Percentiles rank a stretch among this genome's conserved stretches.
Evolutionary conservation across 192 early-diverging fungal genomes (phyloP).

Genomic region (Coemansia guatemalensis): DNA sequence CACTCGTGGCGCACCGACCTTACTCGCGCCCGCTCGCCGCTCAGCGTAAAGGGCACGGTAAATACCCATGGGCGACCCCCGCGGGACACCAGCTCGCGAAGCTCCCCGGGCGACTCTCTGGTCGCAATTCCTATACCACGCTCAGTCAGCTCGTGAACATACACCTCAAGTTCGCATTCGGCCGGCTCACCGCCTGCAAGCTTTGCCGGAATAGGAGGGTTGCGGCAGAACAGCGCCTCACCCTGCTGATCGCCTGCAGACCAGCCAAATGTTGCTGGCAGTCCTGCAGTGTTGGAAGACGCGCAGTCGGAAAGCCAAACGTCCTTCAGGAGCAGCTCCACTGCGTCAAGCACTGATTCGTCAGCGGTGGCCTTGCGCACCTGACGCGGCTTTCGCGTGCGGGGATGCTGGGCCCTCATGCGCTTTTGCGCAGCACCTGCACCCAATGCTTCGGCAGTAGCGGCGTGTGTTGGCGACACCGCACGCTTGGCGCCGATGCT

Average conservation of each 20-base stretch:
- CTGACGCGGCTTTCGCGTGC: constrained; percentile 11
- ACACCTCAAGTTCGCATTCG: constrained; percentile 39
- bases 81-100: constrained; percentile 20
- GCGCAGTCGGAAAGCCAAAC: constrained; percentile 11
- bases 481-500: neutral
- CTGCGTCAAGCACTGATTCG: constrained; percentile 33
- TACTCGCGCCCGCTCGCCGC: constrained; percentile 35
- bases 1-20: constrained; percentile 48
- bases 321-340: constrained; percentile 28
- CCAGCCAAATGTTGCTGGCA: constrained; percentile 44
- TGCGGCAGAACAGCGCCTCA: constrained; percentile 34
- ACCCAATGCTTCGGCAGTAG: no score
- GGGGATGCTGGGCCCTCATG: constrained; percentile 12
- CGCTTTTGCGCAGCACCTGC: constrained; percentile 26
- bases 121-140: constrained; percentile 43
- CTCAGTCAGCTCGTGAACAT: constrained; percentile 45
- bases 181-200: constrained; percentile 26
- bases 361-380: constrained; percentile 38
- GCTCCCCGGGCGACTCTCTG: constrained; percentile 28
- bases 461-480: no score
- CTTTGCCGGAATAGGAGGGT: constrained; percentile 37
- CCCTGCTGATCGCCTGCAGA: constrained; percentile 17
- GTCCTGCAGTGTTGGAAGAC: neutral
- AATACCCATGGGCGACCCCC: constrained; percentile 45
- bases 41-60: constrained; percentile 38